These are phyloP conservation scores for Reutealis trisperma DNA, from an alignment of 345 rosid species.

Conservation along the genomic window DNA sequence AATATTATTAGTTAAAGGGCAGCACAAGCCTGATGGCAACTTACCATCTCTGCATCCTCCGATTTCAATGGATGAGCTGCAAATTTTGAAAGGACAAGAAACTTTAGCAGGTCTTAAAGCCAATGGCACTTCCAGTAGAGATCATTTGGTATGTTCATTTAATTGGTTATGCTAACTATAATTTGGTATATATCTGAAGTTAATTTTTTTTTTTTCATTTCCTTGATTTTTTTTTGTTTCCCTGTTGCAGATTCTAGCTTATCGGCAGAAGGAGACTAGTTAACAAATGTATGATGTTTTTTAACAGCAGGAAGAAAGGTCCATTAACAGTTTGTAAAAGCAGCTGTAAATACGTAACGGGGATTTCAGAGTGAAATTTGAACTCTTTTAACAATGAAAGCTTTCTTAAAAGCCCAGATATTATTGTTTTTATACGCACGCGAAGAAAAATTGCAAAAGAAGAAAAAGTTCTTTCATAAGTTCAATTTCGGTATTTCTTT, in stretches of 20 bases:
- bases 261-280: constrained; percentile 40
- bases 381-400: neutral
- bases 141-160: constrained; percentile 42
- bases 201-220: no score
- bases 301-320: neutral
- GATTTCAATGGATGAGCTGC: constrained; percentile 38
- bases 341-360: constrained; percentile 7
- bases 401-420: neutral
- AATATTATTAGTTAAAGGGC: constrained; percentile 20
- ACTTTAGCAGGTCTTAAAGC: constrained; percentile 42
- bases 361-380: constrained; percentile 6
- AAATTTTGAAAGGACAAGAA: constrained; percentile 57
- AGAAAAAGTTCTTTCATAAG: no score
- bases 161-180: no score
- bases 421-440: neutral
- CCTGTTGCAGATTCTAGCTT: constrained; percentile 50
- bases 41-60: constrained; percentile 28
- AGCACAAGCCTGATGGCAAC: constrained; percentile 24
- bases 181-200: no score
- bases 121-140: constrained; percentile 29
- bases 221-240: no score
- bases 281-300: constrained; percentile 1
- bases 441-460: no score
- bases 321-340: neutral
- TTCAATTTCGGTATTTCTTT: no score